Evolutionary conservation across 352 stramenopile species (phyloP), one percentile per base, ranked within the genome.

Genomic region (Phytophthora lateralis): DNA sequence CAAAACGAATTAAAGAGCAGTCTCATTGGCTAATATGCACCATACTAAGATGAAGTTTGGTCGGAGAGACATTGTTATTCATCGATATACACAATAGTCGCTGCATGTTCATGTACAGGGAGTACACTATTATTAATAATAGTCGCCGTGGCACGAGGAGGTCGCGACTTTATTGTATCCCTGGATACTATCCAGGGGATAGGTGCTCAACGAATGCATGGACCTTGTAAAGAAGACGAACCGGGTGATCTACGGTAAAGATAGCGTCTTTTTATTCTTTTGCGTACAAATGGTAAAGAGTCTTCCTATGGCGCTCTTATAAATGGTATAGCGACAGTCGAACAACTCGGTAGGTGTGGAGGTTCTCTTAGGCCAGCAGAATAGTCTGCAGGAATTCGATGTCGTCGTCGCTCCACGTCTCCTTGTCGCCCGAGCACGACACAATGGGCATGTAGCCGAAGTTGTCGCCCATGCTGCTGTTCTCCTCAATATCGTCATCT

Each of bases 341-440:
- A 73, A 61, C 53, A 66, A 61, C 60, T 70, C 46, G 50, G 43
- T 62, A 60, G 43, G 34, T 29, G 24, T 53, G 32, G 21, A 42
- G 14, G n/a, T 17, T 15, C 29, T 6, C 52, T 65, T 79, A 92
- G 6, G 76, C 68, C 20, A 94, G 71, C 35, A 92, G 56, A 64
- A 94, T 67, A 26, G 66, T 88, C 63, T 91, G 82, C 44, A 94
- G 65, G 50, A 94, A 89, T 44, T 90, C 71, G 53, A 94, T 91
- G 56, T 94, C 85, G 39, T 90, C 82, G 55, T 92, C 85, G 41
- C 69, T 90, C 85, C 85, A 94, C 48, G 81, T 70, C 54, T 91
- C 77, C 32, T 75, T 78, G 37, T 89, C 72, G 24, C 68, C 68
- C 38, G 63, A 67, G 50, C 58, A 75, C 17, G 76, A 75, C 15